These are phyloP conservation scores for Plasmodium fragile DNA, from an alignment of 169 alveolate species.

Conservation along the genomic window DNA sequence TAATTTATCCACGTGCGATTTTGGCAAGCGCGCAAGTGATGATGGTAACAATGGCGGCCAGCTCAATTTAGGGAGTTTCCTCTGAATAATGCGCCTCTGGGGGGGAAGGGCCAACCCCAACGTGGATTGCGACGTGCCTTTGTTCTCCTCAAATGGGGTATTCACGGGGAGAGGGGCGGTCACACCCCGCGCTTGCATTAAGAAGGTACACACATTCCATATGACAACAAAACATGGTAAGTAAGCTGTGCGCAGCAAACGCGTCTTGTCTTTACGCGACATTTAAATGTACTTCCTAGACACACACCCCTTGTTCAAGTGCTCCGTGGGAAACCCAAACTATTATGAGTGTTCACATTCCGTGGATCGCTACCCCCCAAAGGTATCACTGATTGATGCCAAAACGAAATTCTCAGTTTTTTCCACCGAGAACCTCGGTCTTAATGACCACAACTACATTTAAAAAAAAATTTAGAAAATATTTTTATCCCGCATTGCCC, in stretches of 20 bases:
- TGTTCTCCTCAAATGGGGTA: background rate
- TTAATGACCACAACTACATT: background rate
- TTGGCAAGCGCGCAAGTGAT: background rate
- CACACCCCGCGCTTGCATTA: background rate
- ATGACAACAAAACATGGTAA: background rate
- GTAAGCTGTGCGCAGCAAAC: background rate
- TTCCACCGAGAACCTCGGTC: background rate
- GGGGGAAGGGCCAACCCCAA: background rate
- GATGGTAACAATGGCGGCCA: background rate
- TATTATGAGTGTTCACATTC: background rate
- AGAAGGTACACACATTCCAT: background rate
- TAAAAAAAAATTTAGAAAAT: background rate
- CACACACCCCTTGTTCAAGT: background rate
- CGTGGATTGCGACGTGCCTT: background rate
- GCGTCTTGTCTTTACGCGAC: background rate
- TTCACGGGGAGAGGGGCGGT: background rate
- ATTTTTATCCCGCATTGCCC: background rate
- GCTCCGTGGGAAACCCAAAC: background rate
- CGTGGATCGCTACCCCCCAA: background rate
- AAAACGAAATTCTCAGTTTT: background rate
- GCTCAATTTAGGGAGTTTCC: background rate
- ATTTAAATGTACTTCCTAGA: background rate
- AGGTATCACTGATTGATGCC: background rate
- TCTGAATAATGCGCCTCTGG: background rate
- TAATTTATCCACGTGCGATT: background rate